These are phyloP conservation scores for Podaxis sp. DNA, from an alignment of 768 basidiomycete species.

Conservation along the genomic window DNA sequence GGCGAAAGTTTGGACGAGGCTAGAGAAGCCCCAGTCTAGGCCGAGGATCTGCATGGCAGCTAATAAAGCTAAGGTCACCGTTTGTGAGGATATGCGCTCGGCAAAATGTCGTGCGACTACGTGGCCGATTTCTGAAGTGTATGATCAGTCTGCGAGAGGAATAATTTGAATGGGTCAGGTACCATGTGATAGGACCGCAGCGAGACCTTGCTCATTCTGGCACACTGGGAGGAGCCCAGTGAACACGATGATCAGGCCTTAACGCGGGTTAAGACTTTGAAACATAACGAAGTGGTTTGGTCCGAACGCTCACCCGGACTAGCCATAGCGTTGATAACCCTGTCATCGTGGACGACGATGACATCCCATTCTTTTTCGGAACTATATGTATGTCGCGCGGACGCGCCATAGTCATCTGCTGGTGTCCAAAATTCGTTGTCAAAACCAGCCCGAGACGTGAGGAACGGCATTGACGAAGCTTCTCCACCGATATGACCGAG, in stretches of 20 bases:
- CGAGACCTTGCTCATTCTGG: constrained; percentile 76
- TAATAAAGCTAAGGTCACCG: constrained; percentile 39
- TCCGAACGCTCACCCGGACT: constrained; percentile 51
- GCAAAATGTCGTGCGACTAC: constrained; percentile 45
- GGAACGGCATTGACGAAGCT: constrained; percentile 19
- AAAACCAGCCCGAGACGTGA: constrained; percentile 22
- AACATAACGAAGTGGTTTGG: not conserved
- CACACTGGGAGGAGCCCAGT: constrained; percentile 85
- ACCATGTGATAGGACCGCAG: constrained; percentile 87
- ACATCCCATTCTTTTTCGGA: constrained; percentile 60
- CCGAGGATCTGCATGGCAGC: constrained; percentile 50
- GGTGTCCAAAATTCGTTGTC: constrained; percentile 34
- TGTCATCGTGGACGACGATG: constrained; percentile 73
- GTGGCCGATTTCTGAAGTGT: constrained; percentile 1
- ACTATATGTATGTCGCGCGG: constrained; percentile 25
- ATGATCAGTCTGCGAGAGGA: not conserved
- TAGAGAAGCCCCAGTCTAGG: constrained; percentile 53
- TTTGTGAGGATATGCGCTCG: constrained; percentile 52
- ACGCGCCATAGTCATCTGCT: constrained; percentile 28
- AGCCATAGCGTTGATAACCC: constrained; percentile 77
- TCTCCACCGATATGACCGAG: constrained; percentile 60
- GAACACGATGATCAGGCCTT: constrained; percentile 81
- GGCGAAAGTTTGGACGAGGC: constrained; percentile 47
- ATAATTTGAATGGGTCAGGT: constrained; percentile 18
- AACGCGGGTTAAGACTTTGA: not conserved